Evolutionary conservation across 1,139 yeast species (phyloP).

Genomic region (Kodamaea suecica): DNA sequence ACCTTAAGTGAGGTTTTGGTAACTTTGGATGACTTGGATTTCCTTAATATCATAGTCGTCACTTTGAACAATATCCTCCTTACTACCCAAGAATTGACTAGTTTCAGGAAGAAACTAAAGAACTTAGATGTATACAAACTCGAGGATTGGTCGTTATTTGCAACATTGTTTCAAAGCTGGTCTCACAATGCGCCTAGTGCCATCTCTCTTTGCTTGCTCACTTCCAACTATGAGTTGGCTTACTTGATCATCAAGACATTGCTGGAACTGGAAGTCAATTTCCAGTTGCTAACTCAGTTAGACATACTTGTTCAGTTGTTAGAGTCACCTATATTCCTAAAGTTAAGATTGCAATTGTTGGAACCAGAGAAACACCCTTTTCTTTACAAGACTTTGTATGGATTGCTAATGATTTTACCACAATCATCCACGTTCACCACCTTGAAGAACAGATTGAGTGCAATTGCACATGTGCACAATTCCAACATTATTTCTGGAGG

Average conservation of each 20-base stretch:
- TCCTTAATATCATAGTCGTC: conserved; percentile 79
- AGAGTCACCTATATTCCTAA: conserved; percentile 83
- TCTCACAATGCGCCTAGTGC: conserved; percentile 90
- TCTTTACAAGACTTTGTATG: conserved; percentile 84
- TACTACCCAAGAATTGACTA: conserved; percentile 80
- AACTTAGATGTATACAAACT: conserved; percentile 41
- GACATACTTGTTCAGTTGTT: conserved; percentile 78
- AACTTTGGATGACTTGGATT: conserved; percentile 58
- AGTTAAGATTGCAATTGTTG: conserved; percentile 77
- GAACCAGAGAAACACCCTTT: conserved; percentile 85
- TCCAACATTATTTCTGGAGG: conserved; percentile 14
- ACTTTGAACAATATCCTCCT: conserved; percentile 82
- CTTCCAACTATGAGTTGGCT: conserved; percentile 89
- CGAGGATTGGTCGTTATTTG: conserved; percentile 72
- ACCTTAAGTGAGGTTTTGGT: conserved; percentile 72
- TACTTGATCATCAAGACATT: conserved; percentile 72
- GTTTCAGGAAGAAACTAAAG: conserved; percentile 65
- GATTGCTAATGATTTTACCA: conserved; percentile 89
- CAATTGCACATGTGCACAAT: conserved; percentile 31
- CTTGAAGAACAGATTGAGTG: conserved; percentile 69
- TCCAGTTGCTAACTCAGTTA: conserved; percentile 69
- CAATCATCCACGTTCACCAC: conserved; percentile 91
- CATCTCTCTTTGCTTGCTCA: conserved; percentile 76
- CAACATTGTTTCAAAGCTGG: conserved; percentile 85
- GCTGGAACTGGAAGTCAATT: conserved; percentile 72